Conservation (phyloP, 164 flowering plant genomes). For the Liriodendron chinense region DNA sequence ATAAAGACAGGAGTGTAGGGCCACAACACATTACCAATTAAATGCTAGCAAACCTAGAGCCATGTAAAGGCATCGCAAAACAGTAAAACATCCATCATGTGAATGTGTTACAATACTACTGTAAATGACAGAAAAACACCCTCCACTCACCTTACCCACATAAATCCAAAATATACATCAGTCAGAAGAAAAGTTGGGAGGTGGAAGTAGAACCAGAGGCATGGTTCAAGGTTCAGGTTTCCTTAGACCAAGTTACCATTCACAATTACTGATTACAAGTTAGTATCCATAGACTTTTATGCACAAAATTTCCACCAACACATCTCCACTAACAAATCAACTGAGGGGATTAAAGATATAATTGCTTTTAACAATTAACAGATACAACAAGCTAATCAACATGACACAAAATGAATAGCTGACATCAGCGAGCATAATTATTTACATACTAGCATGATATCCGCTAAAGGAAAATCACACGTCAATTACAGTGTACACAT, state of each 20-base stretch:
- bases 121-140: too few species aligned
- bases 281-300: neutral
- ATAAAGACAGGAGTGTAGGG: too few species aligned
- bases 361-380: neutral
- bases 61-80: too few species aligned
- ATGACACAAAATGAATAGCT: constrained; percentile 1
- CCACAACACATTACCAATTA: too few species aligned
- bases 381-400: neutral
- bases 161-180: too few species aligned
- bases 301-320: neutral
- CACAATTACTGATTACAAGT: too few species aligned
- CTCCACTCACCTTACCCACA: too few species aligned
- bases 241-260: neutral
- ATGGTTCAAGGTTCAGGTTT: neutral
- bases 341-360: neutral
- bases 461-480: neutral
- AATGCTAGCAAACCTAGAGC: too few species aligned
- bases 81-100: too few species aligned
- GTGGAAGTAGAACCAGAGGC: too few species aligned
- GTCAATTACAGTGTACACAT: constrained; percentile 5
- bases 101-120: too few species aligned
- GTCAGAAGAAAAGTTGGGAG: too few species aligned
- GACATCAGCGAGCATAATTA: neutral
- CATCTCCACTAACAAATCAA: neutral
- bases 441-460: neutral